These are phyloP conservation scores for Apocynum venetum DNA, from an alignment of 257 asterid species.

Conservation along the genomic window DNA sequence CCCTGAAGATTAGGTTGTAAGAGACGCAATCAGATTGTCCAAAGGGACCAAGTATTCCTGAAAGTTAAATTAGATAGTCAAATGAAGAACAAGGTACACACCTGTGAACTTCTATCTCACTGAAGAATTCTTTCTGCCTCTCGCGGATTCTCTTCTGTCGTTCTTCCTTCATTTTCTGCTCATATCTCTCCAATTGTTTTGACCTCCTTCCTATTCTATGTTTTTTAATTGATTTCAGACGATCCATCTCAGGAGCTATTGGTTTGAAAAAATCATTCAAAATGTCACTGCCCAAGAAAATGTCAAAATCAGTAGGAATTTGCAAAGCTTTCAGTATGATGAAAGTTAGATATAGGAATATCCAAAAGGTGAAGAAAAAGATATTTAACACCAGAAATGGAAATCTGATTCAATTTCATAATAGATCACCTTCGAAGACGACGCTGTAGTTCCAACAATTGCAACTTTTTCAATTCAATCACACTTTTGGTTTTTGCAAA, in stretches of 20 bases:
- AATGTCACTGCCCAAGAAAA: conserved; percentile 59
- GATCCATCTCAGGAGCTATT: conserved; percentile 71
- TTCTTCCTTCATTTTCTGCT: conserved; percentile 98
- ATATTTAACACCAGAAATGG: conserved; percentile 10
- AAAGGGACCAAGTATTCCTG: not conserved
- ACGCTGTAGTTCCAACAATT: conserved; percentile 91
- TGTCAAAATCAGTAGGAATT: not conserved
- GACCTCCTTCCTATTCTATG: conserved; percentile 97
- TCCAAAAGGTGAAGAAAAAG: conserved; percentile 4
- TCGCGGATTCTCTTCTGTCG: conserved; percentile 91
- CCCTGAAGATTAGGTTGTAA: conserved; percentile 48
- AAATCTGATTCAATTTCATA: conserved; percentile 4
- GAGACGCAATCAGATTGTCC: conserved; percentile 5
- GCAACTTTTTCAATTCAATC: conserved; percentile 93
- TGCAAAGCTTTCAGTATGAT: not conserved
- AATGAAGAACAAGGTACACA: conserved; percentile 22
- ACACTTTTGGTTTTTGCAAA: conserved; percentile 95
- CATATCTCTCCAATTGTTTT: conserved; percentile 89
- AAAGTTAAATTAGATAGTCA: not conserved
- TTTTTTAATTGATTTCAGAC: conserved; percentile 81
- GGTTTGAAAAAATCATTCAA: conserved; percentile 83
- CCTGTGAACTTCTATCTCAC: conserved; percentile 97
- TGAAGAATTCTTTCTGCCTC: conserved; percentile 95
- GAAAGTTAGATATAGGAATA: not conserved
- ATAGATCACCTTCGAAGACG: conserved; percentile 70